phyloP scores from a whole-genome alignment of 148 eudicot species.

The Rhododendron simsii region DNA sequence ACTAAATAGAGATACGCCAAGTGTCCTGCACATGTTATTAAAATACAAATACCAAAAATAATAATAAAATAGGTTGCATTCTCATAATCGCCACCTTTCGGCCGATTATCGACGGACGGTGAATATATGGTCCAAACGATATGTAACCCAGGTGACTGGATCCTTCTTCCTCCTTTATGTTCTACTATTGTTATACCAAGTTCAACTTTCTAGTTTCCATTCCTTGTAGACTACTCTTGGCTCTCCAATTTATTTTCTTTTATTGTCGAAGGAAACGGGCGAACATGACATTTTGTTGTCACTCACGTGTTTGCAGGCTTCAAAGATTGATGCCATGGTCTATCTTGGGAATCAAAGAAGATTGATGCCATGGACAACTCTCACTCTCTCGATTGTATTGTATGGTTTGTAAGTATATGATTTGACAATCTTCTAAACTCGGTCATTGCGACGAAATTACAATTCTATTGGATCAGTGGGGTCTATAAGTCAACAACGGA shows the following conservation, averaged over 20 bases:
- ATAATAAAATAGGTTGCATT: too few species aligned
- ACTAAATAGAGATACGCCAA: too few species aligned
- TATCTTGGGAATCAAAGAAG: too few species aligned
- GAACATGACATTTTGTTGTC: not conserved
- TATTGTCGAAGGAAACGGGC: not conserved
- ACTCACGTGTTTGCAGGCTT: slow-evolving; percentile 8
- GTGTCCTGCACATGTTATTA: too few species aligned
- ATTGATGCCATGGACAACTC: not conserved
- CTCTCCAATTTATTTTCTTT: not conserved
- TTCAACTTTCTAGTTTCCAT: not conserved
- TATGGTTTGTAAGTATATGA: not conserved
- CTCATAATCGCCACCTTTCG: too few species aligned
- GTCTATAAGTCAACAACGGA: not conserved
- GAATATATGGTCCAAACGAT: too few species aligned
- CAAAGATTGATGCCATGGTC: slow-evolving; percentile 8
- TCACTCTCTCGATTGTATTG: not conserved
- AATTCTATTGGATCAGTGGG: not conserved
- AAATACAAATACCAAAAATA: too few species aligned
- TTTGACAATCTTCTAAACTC: not conserved
- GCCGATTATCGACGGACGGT: too few species aligned
- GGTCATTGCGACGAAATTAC: not conserved
- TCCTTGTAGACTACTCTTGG: not conserved
- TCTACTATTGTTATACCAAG: not conserved
- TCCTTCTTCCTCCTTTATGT: not conserved
- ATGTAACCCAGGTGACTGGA: not conserved